Base-by-base conservation (phyloP, 345 rosid species). In the Hypericum androsaemum region DNA sequence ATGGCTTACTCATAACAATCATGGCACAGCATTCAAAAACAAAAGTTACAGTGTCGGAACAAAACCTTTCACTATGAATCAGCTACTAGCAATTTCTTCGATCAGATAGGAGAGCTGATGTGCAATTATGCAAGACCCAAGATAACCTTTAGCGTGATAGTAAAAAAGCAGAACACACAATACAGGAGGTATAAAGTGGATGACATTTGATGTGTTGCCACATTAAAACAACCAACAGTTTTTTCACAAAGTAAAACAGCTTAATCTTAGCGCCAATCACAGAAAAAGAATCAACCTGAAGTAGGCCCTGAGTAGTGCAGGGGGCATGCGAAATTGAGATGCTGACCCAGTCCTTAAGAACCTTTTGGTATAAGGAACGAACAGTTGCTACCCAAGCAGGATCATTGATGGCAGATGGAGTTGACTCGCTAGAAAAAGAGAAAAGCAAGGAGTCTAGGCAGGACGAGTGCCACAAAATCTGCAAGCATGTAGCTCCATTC, bases 251-350 rank as follows among this genome's bases (percentile, higher is more conserved):
- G 43, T 7, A 39, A 11, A 35, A 41, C 53, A 48, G 58, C 22
- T 45, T 42, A 51, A 35, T 16, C 37, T 54, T 43, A 43, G 8
- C 37, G 47, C 4, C 32, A 12, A 58, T 0, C 52, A 47, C 22
- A 12, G 39, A 22, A 22, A 42, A 58, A 46, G 50, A 53, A 49
- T 43, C 58, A 69, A 92, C 99, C 99, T 94, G 99, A 62, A 94
- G 88, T 65, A 94, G 78, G 54, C 99, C 99, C 82, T 94, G 99
- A 68, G 85, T 86, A 35, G 99, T 94, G 74, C 99, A 94, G 11
- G 99, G 99, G 63, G 99, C 97, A 77, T 81, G 70, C 52, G 99
- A 94, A 46, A 94, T 83, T 37, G 99, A 88, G 65, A 76, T 71
- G 54, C 86, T 63, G 72, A 88, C 78, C 99, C 99, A 94, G 66